These are phyloP conservation scores for Lepiota subincarnata DNA, from an alignment of 768 basidiomycete species.

Conservation along the genomic window DNA sequence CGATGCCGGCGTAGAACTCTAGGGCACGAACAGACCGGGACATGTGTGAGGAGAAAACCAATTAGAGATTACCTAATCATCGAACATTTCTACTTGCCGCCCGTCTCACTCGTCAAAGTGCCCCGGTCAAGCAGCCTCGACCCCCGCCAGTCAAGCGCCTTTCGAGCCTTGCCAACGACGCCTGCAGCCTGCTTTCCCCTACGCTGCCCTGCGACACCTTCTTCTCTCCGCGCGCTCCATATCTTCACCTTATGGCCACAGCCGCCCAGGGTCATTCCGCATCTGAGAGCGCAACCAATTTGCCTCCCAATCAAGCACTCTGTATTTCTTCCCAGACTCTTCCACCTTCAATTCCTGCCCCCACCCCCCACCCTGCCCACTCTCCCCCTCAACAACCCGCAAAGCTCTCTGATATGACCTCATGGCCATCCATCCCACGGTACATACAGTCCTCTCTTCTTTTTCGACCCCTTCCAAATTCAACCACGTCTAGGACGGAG, in stretches of 20 bases:
- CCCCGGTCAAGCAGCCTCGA: neutral
- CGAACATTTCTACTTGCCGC: constrained; percentile 7
- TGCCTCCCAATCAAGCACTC: constrained; percentile 10
- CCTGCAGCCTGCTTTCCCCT: neutral
- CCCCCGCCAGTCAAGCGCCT: too few species aligned
- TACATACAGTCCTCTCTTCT: constrained; percentile 1
- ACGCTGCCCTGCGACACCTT: constrained; percentile 1
- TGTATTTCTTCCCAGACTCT: constrained; percentile 10
- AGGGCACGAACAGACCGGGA: constrained; percentile 31
- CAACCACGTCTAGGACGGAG: constrained; percentile 14
- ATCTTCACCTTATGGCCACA: constrained; percentile 2
- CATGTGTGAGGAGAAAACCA: neutral
- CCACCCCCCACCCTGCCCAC: neutral
- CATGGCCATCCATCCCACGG: constrained; percentile 12
- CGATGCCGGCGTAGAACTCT: constrained; percentile 83
- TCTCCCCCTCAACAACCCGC: constrained; percentile 1
- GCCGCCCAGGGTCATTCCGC: constrained; percentile 13
- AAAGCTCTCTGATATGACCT: constrained; percentile 11
- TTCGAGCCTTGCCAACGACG: neutral
- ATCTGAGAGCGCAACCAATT: constrained; percentile 12
- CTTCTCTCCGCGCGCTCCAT: neutral
- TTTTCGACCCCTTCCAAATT: neutral
- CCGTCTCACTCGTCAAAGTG: neutral
- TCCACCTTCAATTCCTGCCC: neutral
- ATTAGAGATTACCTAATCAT: constrained; percentile 8